Evolutionary conservation across 1,284 basidiomycete species (phyloP), one percentile per base, ranked within the genome.

Genomic region (Boletus albobrunnescens): DNA sequence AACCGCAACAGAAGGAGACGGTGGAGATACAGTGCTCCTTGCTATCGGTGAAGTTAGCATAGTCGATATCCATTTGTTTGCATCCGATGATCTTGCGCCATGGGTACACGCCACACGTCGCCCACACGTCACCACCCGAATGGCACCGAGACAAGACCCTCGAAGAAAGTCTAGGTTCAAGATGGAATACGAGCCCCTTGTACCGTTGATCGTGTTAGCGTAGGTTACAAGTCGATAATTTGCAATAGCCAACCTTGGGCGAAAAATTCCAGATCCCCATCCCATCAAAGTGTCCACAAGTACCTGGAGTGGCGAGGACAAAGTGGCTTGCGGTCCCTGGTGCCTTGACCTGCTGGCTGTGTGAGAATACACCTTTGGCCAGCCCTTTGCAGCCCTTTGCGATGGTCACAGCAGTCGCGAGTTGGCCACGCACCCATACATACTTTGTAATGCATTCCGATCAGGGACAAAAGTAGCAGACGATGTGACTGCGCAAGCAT

Each of bases 281-380:
- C 27, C 42, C 42, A 39, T 42, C 49, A 31, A 49, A 13, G 48
- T 24, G 42, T 36, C 31, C 17, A 31, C 31, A 19, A 27, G 22
- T 12, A n/a, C n/a, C n/a, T 10, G 26, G 22, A 11, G 26, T 20
- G 22, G 20, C 20, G 31, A 44, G 36, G 14, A 14, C 12, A 19
- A 17, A 16, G 11, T 19, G 39, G 22, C 22, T 19, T 32, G n/a
- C 7, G 11, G 58, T 59, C n/a, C 61, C 57, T 63, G 60, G 60
- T 59, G 41, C 57, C 57, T 63, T 36, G 12, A 20, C 26, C n/a
- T 35, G 16, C 36, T 27, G 52, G 56, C 56, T 56, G 56, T 57
- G 51, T 36, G 17, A 31, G 31, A 36, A 46, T 27, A 32, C 55
- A 23, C 36, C 30, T 32, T 51, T 35, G 37, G 20, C 55, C 55